phyloP scores from a whole-genome alignment of 495 filamentous ascomycete species.

The Lasiosphaeria ovina region DNA sequence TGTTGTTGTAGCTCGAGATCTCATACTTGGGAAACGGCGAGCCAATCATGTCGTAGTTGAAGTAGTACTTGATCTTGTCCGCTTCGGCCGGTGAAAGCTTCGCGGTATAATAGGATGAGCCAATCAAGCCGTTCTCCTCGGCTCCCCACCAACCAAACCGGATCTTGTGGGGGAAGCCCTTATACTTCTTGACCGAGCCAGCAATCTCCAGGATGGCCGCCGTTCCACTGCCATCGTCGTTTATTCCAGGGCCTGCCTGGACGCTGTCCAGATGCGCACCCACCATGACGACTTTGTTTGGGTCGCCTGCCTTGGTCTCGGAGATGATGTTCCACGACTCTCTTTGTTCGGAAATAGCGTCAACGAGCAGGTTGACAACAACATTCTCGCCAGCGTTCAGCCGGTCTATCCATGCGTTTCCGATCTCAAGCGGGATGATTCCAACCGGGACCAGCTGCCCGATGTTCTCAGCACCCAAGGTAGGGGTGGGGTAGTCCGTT shows the following conservation, averaged over 20 bases:
- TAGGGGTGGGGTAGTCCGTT: slow-evolving; percentile 48
- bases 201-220: slow-evolving; percentile 56
- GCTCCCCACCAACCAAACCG: slow-evolving; percentile 71
- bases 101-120: slow-evolving; percentile 59
- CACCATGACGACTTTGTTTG: slow-evolving; percentile 59
- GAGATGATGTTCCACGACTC: slow-evolving; percentile 64
- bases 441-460: slow-evolving; percentile 30
- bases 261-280: slow-evolving; percentile 73
- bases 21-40: slow-evolving; percentile 65
- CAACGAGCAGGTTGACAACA: slow-evolving; percentile 24
- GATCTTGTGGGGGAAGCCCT: slow-evolving; percentile 57
- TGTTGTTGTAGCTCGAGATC: slow-evolving; percentile 47
- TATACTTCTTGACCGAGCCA: slow-evolving; percentile 58
- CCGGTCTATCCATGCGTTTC: slow-evolving; percentile 42
- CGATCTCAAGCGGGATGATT: slow-evolving; percentile 45
- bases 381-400: slow-evolving; percentile 36
- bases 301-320: slow-evolving; percentile 62
- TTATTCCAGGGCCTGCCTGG: slow-evolving; percentile 51
- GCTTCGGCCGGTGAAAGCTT: slow-evolving; percentile 36
- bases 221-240: slow-evolving; percentile 54
- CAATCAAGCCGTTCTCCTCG: slow-evolving; percentile 64
- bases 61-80: slow-evolving; percentile 61
- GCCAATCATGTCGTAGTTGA: slow-evolving; percentile 80
- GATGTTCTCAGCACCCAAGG: slow-evolving; percentile 29
- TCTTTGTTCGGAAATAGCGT: slow-evolving; percentile 46